Conservation (phyloP, 2,329 filamentous ascomycete genomes). For the Fusarium incarnatum region DNA sequence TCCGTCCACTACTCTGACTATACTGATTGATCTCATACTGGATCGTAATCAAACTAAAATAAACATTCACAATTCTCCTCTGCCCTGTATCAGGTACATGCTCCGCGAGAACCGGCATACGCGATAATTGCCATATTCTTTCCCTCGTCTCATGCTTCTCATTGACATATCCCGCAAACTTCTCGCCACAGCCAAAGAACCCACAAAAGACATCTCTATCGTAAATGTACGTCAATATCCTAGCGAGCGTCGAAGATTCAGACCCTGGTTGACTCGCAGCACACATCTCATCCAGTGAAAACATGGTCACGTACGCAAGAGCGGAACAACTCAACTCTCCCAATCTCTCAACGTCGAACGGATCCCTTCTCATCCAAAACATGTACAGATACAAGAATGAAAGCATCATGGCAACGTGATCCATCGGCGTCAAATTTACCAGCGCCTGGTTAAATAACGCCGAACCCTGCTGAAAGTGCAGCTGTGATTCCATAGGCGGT, state of each 20-base stretch:
- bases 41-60: constrained; percentile 5
- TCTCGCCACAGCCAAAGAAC: constrained; percentile 5
- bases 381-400: constrained; percentile 14
- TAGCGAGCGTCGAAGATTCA: background rate
- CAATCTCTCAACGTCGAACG: background rate
- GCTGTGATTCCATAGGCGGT: constrained; percentile 5
- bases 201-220: constrained; percentile 19
- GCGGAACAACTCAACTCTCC: background rate
- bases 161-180: constrained; percentile 4
- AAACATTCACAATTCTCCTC: background rate
- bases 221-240: constrained; percentile 15
- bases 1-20: background rate
- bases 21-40: constrained; percentile 23
- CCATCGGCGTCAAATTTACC: background rate
- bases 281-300: constrained; percentile 9
- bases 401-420: constrained; percentile 17
- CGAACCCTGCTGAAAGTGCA: constrained; percentile 12
- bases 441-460: constrained; percentile 7
- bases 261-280: background rate
- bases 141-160: constrained; percentile 19
- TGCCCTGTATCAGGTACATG: background rate
- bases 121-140: constrained; percentile 9
- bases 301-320: constrained; percentile 8
- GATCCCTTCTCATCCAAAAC: constrained; percentile 19
- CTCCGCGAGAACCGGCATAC: constrained; percentile 1